These are phyloP conservation scores for Ascochyta koolunga DNA, from an alignment of 2,329 filamentous ascomycete genomes.

Conservation along the genomic window DNA sequence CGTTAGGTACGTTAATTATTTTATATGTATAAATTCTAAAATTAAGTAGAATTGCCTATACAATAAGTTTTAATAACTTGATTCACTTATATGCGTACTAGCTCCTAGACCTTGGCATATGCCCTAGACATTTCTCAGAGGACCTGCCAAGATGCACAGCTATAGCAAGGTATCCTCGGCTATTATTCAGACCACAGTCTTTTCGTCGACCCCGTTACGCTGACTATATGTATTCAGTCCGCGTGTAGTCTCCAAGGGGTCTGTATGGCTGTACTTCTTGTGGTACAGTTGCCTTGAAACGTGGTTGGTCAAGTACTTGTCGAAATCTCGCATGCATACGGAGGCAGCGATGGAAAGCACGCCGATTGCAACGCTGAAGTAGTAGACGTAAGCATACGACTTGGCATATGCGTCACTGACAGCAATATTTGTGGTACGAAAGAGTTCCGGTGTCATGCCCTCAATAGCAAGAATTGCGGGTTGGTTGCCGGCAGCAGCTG, in stretches of 20 bases:
- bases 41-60: too few relatives aligned
- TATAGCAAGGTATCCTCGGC: too few relatives aligned
- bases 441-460: constrained; percentile 22
- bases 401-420: constrained; percentile 22
- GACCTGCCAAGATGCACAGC: too few relatives aligned
- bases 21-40: too few relatives aligned
- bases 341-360: constrained; percentile 19
- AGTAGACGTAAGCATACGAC: constrained; percentile 31
- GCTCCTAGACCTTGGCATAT: too few relatives aligned
- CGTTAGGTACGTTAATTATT: too few relatives aligned
- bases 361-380: constrained; percentile 26
- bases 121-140: too few relatives aligned
- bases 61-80: too few relatives aligned
- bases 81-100: too few relatives aligned
- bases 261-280: constrained; percentile 9
- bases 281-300: constrained; percentile 23
- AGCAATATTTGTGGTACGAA: constrained; percentile 16
- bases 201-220: background rate
- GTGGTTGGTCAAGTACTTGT: constrained; percentile 27
- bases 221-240: background rate
- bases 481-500: constrained; percentile 18
- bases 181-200: background rate
- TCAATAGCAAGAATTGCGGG: constrained; percentile 9
- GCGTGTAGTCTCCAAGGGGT: constrained; percentile 12
- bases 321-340: constrained; percentile 23